These are phyloP conservation scores for Ophiostoma sp. DNA, from an alignment of 2,329 filamentous ascomycete species.

Conservation along the genomic window DNA sequence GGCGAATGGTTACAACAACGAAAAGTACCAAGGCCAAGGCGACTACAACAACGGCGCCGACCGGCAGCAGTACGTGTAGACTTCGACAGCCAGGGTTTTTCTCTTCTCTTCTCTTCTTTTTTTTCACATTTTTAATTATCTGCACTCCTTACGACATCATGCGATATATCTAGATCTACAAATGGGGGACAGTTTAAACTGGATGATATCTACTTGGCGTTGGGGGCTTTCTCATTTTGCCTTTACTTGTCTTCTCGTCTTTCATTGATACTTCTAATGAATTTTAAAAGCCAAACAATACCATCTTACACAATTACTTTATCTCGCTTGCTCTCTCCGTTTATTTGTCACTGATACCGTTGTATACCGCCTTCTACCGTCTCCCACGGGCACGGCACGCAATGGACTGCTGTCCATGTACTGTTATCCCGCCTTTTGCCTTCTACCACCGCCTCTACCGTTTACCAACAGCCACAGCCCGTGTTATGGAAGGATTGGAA, in stretches of 20 bases:
- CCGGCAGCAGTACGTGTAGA: background rate
- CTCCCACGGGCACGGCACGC: background rate
- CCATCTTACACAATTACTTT: background rate
- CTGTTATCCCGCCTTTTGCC: background rate
- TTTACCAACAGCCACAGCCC: background rate
- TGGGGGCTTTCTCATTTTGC: background rate
- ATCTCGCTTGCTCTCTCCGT: background rate
- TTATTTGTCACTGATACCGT: background rate
- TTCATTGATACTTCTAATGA: background rate
- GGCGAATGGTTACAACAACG: no score
- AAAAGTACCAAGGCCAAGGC: background rate
- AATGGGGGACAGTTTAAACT: background rate
- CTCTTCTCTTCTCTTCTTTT: background rate
- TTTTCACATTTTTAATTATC: no score
- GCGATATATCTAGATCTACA: constrained; percentile 8
- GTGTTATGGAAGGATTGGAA: background rate
- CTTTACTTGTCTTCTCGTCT: background rate
- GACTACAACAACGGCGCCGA: background rate
- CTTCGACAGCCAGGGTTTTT: background rate
- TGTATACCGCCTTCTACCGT: background rate
- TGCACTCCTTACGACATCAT: background rate
- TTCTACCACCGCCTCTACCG: no score
- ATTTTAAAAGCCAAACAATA: background rate
- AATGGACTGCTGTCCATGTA: background rate
- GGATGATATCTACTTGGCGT: background rate